Conservation (phyloP, 768 basidiomycete genomes). For the Trametes cingulata region DNA sequence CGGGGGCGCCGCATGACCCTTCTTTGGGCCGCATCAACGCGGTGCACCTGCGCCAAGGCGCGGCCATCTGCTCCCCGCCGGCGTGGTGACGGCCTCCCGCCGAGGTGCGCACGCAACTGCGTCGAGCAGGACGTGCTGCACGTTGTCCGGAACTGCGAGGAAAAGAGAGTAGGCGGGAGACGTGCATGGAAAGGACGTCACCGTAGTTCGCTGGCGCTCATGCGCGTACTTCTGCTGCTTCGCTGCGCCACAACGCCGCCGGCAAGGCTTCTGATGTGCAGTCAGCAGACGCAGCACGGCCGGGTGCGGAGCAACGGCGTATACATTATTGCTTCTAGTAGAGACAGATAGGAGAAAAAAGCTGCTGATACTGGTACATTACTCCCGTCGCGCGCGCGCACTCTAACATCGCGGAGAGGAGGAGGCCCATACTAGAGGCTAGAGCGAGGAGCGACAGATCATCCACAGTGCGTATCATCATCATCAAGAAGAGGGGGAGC, state of each 20-base stretch:
- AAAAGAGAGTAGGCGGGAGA: not conserved
- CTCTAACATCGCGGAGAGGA: constrained; percentile 11
- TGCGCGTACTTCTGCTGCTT: not conserved
- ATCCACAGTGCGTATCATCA: not conserved
- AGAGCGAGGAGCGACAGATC: constrained; percentile 7
- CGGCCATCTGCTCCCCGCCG: not conserved
- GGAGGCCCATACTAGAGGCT: constrained; percentile 8
- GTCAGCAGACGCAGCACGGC: not conserved
- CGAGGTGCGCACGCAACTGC: too few species aligned
- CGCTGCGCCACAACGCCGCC: constrained; percentile 6
- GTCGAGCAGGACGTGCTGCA: not conserved
- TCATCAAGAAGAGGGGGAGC: too few species aligned
- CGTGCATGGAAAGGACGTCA: not conserved
- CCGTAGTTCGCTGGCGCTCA: not conserved
- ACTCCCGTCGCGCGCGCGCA: constrained; percentile 19
- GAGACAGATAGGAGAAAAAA: constrained; percentile 1
- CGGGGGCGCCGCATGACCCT: constrained; percentile 6
- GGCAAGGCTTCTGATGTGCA: not conserved
- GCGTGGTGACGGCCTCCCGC: not conserved
- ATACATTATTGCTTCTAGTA: constrained; percentile 20
- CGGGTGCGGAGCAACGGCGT: not conserved
- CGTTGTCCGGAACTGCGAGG: not conserved
- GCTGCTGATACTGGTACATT: constrained; percentile 20
- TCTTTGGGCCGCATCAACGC: not conserved
- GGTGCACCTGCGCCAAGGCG: not conserved